Evolutionary conservation across 192 early-diverging fungal genomes (phyloP), one percentile per base, ranked within the genome.

Genomic region (Mortierella hygrophila): DNA sequence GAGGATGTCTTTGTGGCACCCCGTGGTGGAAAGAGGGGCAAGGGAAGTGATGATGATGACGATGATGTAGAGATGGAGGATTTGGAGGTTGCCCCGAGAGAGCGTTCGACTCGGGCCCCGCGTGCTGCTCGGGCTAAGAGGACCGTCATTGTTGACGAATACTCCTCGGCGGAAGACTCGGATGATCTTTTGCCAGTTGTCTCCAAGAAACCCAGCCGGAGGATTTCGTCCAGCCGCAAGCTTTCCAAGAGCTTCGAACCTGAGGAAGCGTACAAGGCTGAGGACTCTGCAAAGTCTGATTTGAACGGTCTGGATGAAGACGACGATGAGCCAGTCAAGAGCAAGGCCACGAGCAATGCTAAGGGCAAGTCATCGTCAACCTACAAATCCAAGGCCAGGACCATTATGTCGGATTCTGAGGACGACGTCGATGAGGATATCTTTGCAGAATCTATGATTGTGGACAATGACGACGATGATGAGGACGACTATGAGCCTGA

Each of bases 101-200:
- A 76, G 68, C 55, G 68, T 4, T 79, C 77, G 15, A 46, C 83
- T 23, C 74, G 83, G 21, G 84, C 79, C 6, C 83, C 83, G 20
- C 75, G 84, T 38, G 84, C 84, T 7, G 84, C 84, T 21, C 74
- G 84, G 10, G 72, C 71, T 37, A 86, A 86, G 42, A 70, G 84
- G 10, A 37, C 84, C 38, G 84, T 63, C 35, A 81, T 81, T 63
- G 84, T 86, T 49, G 84, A 86, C 65, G 63, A 49, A 10, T 76
- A 81, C 26, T 78, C 79, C n/a, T 74, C 76, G 18, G 68, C 69
- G 52, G 79, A 81, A 16, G 69, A 77, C 41, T 75, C 74, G 52
- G 84, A 81, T 29, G 71, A 74, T 52, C 81, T 86, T 77, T 74
- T 86, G 69, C 84, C 79, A 2, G 49, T 41, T 1, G 63, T 79